Evolutionary conservation across 805 yeast species (phyloP), one percentile per base, ranked within the genome.

Genomic region (Spathaspora arborariae): DNA sequence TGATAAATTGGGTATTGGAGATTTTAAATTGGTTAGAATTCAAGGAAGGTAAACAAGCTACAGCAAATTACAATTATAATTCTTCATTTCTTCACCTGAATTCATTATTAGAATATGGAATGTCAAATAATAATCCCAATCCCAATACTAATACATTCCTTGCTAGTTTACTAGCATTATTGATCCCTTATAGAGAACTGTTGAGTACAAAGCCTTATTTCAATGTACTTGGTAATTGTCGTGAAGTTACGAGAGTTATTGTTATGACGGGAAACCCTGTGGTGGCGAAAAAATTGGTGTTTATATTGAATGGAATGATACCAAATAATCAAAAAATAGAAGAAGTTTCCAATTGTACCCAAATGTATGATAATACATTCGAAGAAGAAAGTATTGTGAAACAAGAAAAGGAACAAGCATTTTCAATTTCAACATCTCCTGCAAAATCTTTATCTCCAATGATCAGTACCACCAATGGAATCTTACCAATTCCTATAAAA

Each of bases 261-360:
- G 67, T 81, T 3, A 72, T 80, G 76, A 80, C 85, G 0, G 77
- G 81, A 13, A 81, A 81, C 55, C 79, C 81, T 30, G 75, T 75
- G 6, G 82, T 81, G 8, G 83, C 85, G 1, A 81, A 80, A 53
- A 80, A 80, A 55, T 62, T 81, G 45, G 65, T 80, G 0, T 80
- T 79, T 46, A 75, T 81, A 6, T 51, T 81, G 7, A 71, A 79
- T 45, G 84, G 80, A 0, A 48, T 81, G 20, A 59, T 81, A 15
- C 75, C 79, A 3, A 26, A 38, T 40, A 18, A 45, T 42, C 18
- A 30, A n/a, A n/a, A 21, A 19, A 20, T 30, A 34, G 21, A 40
- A 30, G 19, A 22, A 26, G 20, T 26, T 8, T 35, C 42, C 9
- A 4, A 15, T 18, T 37, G 40, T 16, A 37, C 24, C 2, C 35